Conservation (phyloP, 108 stramenopile genomes). For the Bacterosira constricta region DNA sequence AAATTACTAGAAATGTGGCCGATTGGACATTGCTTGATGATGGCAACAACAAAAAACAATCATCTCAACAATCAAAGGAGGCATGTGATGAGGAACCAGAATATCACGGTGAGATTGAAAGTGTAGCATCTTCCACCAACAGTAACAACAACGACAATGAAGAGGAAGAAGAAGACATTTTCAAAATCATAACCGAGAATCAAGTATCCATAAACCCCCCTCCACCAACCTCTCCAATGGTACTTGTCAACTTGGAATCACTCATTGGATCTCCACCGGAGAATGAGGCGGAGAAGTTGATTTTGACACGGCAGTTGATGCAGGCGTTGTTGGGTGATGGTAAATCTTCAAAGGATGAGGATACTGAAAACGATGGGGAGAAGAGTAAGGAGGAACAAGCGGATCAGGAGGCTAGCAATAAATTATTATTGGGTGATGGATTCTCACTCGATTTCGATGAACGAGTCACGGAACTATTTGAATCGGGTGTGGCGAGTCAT, state of each 20-base stretch:
- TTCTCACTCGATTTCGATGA: constrained; percentile 41
- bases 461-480: constrained; percentile 51
- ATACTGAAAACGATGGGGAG: background rate
- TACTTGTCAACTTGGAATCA: constrained; percentile 51
- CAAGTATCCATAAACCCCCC: constrained; percentile 33
- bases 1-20: constrained; percentile 11
- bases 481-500: constrained; percentile 49
- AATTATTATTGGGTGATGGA: constrained; percentile 3
- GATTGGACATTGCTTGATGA: constrained; percentile 15
- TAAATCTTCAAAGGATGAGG: constrained; percentile 7
- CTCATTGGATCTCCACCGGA: constrained; percentile 41
- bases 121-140: background rate
- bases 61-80: background rate
- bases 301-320: constrained; percentile 28
- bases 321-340: constrained; percentile 39
- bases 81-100: constrained; percentile 3
- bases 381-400: background rate
- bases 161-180: constrained; percentile 1
- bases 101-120: constrained; percentile 45
- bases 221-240: constrained; percentile 37
- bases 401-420: background rate
- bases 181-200: constrained; percentile 25
- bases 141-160: background rate
- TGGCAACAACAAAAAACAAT: background rate
- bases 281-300: constrained; percentile 23